These are phyloP conservation scores for Lablab purpureus DNA, from an alignment of 306 rosid species.

Conservation along the genomic window DNA sequence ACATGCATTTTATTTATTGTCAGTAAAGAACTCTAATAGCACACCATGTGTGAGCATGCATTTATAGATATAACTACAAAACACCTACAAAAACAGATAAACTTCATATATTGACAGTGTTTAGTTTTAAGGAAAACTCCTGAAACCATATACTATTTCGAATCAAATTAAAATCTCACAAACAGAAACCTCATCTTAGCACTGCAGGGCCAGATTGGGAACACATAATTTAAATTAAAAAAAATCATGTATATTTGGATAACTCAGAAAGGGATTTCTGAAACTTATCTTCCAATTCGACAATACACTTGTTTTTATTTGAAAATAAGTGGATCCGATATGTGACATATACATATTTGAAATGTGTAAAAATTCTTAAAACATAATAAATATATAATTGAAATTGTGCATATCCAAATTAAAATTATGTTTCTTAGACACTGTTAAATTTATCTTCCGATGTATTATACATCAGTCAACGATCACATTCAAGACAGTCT, in stretches of 20 bases:
- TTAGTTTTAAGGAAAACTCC: background rate
- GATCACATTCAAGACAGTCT: conserved; percentile 20
- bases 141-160: conserved; percentile 29
- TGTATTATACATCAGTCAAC: background rate
- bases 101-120: background rate
- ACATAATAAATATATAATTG: too few species aligned
- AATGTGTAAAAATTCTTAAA: too few species aligned
- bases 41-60: background rate
- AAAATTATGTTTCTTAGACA: too few species aligned
- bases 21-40: conserved; percentile 18
- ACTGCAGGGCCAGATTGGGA: background rate
- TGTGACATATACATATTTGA: too few species aligned
- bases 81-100: background rate
- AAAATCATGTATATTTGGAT: background rate
- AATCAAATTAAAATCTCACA: conserved; percentile 21
- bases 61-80: conserved; percentile 1
- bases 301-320: too few species aligned
- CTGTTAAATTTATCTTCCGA: conserved; percentile 29
- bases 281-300: conserved; percentile 28
- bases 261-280: conserved; percentile 21
- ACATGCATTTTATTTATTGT: conserved; percentile 23
- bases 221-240: background rate
- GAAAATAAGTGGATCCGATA: too few species aligned
- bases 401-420: too few species aligned
- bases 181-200: background rate